These are phyloP conservation scores for Urochloa ruziziensis DNA, from an alignment of 176 grass and related monocot species.

Conservation along the genomic window DNA sequence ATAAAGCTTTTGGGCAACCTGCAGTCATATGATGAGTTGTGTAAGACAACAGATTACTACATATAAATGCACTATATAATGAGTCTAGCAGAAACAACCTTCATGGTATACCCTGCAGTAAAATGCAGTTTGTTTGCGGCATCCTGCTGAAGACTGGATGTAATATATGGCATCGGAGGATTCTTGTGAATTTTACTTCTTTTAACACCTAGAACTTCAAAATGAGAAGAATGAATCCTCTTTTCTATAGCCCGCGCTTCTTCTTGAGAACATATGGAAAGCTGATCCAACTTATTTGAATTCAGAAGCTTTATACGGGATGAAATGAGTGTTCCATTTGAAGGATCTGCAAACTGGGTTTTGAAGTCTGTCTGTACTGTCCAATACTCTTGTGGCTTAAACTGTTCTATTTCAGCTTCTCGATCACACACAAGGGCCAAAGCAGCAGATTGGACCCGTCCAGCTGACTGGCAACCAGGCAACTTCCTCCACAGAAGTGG, in stretches of 20 bases:
- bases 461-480: slow-evolving; percentile 92
- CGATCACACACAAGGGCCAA: slow-evolving; percentile 89
- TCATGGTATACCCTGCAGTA: slow-evolving; percentile 74
- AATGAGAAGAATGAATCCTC: slow-evolving; percentile 52
- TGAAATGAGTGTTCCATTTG: slow-evolving; percentile 39
- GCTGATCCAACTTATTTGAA: slow-evolving; percentile 73
- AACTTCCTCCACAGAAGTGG: slow-evolving; percentile 95
- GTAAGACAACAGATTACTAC: slow-evolving; percentile 14
- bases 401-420: slow-evolving; percentile 84
- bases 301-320: slow-evolving; percentile 74
- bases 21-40: slow-evolving; percentile 32
- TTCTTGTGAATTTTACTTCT: slow-evolving; percentile 71
- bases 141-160: slow-evolving; percentile 96
- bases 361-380: slow-evolving; percentile 56
- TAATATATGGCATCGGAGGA: slow-evolving; percentile 89
- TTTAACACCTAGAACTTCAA: slow-evolving; percentile 68
- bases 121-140: slow-evolving; percentile 78
- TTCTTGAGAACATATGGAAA: slow-evolving; percentile 68
- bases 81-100: slow-evolving; percentile 54
- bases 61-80: slow-evolving; percentile 12
- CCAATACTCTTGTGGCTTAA: slow-evolving; percentile 85
- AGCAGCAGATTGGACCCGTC: slow-evolving; percentile 94
- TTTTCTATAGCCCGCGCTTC: slow-evolving; percentile 65
- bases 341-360: slow-evolving; percentile 34
- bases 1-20: slow-evolving; percentile 94